A percentile compares a stretch with the other conserved stretches of the same genome.
Conservation (phyloP, 768 basidiomycete genomes). For the Strobilomyces echinocephalus region DNA sequence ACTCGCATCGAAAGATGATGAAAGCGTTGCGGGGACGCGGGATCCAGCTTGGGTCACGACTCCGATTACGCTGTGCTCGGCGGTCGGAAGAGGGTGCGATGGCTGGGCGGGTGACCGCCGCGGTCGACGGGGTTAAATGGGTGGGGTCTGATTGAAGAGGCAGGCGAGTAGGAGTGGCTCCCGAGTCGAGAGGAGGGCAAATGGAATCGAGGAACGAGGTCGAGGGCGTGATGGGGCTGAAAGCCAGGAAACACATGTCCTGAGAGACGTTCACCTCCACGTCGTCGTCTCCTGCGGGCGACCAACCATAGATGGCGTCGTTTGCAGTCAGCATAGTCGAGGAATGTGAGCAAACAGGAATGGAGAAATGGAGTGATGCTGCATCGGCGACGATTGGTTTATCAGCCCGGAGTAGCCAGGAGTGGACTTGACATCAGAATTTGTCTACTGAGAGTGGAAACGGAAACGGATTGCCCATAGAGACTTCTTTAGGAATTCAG, state of each 20-base stretch:
- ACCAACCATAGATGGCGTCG: slow-evolving; percentile 24
- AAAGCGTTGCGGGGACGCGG: slow-evolving; percentile 68
- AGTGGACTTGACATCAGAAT: not conserved
- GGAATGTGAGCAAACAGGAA: not conserved
- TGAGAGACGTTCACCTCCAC: slow-evolving; percentile 25
- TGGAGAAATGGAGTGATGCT: not conserved
- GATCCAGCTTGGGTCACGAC: slow-evolving; percentile 52
- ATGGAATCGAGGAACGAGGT: slow-evolving; percentile 4
- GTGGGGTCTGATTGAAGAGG: not conserved
- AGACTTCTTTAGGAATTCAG: slow-evolving; percentile 4
- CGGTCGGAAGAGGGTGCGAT: slow-evolving; percentile 35
- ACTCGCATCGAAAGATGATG: slow-evolving; percentile 71
- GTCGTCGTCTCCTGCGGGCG: slow-evolving; percentile 25
- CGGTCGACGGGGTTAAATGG: not conserved
- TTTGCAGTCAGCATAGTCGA: slow-evolving; percentile 10
- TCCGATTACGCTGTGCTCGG: slow-evolving; percentile 36
- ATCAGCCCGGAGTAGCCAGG: slow-evolving; percentile 2
- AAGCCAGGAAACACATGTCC: slow-evolving; percentile 7
- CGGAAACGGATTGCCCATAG: slow-evolving; percentile 2
- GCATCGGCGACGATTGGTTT: not conserved
- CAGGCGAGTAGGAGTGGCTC: not conserved
- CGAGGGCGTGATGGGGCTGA: slow-evolving; percentile 3
- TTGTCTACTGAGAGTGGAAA: slow-evolving; percentile 1
- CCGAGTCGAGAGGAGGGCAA: slow-evolving; percentile 19
- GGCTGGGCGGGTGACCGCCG: not conserved